Evolutionary conservation across 192 early-diverging fungal species (phyloP).

Genomic region (Podila clonocystis): DNA sequence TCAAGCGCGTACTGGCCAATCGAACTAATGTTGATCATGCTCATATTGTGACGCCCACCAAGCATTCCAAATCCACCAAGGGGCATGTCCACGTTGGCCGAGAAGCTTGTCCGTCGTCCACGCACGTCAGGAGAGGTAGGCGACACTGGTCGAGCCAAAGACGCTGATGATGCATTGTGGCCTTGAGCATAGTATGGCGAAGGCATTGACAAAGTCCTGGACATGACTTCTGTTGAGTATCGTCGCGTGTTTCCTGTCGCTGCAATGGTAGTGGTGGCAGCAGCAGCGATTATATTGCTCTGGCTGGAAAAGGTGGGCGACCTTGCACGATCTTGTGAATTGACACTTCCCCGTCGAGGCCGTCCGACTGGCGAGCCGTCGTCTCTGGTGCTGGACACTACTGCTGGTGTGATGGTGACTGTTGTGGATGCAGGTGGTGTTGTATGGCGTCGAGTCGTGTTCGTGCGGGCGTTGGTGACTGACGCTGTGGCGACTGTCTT

Average conservation of each 20-base stretch:
- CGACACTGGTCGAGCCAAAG: constrained; percentile 24
- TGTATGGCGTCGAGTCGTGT: constrained; percentile 39
- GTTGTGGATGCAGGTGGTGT: constrained; percentile 8
- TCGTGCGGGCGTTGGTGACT: constrained; percentile 34
- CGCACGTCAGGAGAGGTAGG: constrained; percentile 22
- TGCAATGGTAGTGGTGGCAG: constrained; percentile 10
- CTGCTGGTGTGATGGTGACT: neutral
- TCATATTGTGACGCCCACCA: constrained; percentile 27
- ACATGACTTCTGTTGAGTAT: constrained; percentile 26
- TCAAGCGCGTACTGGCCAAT: constrained; percentile 18
- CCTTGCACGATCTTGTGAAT: constrained; percentile 12
- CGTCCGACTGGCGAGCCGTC: constrained; percentile 6
- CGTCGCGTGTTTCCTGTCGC: constrained; percentile 4
- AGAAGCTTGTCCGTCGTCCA: constrained; percentile 42
- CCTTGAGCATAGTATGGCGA: constrained; percentile 20
- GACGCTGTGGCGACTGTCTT: constrained; percentile 50
- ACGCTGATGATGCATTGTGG: constrained; percentile 26
- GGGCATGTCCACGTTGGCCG: constrained; percentile 42
- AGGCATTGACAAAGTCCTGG: constrained; percentile 35
- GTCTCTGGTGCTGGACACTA: neutral
- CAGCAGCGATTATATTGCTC: constrained; percentile 23
- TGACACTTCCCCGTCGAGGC: constrained; percentile 19
- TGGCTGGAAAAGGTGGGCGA: constrained; percentile 21
- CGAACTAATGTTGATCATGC: constrained; percentile 45
- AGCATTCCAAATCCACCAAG: constrained; percentile 10